Evolutionary conservation across 768 basidiomycete species (phyloP).

Genomic region (Amanita pallidorosea): DNA sequence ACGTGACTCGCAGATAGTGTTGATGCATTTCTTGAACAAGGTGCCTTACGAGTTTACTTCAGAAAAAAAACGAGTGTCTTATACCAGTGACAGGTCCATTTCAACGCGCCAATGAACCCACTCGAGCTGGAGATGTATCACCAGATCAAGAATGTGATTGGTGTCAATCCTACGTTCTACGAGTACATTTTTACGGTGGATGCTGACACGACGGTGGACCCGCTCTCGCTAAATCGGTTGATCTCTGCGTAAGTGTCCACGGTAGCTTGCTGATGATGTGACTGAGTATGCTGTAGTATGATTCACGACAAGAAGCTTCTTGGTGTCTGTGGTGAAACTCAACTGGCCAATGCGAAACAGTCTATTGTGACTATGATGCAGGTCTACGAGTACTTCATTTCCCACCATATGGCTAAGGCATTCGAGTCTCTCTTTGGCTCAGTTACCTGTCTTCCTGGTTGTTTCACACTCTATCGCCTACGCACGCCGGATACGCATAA

Average conservation of each 20-base stretch:
- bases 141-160: constrained; percentile 99
- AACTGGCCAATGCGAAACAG: constrained; percentile 86
- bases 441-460: constrained; percentile 97
- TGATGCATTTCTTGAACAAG: constrained; percentile 99
- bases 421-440: constrained; percentile 96
- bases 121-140: constrained; percentile 98
- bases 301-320: constrained; percentile 92
- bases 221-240: constrained; percentile 78
- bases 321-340: constrained; percentile 93
- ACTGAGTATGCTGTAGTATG: constrained; percentile 48
- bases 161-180: constrained; percentile 97
- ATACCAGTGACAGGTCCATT: constrained; percentile 63
- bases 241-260: constrained; percentile 73
- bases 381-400: constrained; percentile 99
- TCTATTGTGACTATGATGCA: constrained; percentile 98
- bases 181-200: constrained; percentile 92
- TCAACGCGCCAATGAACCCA: constrained; percentile 93
- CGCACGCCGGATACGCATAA: constrained; percentile 93
- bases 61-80: neutral
- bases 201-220: constrained; percentile 90
- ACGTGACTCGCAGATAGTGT: constrained; percentile 91
- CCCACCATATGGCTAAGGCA: constrained; percentile 97
- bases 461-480: constrained; percentile 95
- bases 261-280: neutral
- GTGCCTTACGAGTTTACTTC: constrained; percentile 24